Percentiles rank a stretch among this genome's conserved stretches.
phyloP scores from a whole-genome alignment of 2,329 filamentous ascomycete species.

The Phaeomoniella chlamydospora region DNA sequence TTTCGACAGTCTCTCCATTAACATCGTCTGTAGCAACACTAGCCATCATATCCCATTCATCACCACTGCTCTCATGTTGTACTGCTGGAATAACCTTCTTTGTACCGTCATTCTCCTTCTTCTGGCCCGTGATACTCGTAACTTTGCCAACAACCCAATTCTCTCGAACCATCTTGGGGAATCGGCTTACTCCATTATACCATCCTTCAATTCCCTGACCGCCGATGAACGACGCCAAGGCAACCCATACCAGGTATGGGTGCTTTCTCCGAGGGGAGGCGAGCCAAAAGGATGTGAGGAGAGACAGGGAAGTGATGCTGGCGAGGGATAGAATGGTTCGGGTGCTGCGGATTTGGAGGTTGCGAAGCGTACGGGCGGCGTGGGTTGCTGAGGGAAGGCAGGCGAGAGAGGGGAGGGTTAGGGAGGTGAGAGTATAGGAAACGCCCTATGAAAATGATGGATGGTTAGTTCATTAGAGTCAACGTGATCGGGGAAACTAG shows the following conservation, averaged over 20 bases:
- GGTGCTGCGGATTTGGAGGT: slow-evolving; percentile 48
- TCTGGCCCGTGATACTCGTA: slow-evolving; percentile 3
- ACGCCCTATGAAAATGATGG: slow-evolving; percentile 48
- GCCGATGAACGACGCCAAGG: slow-evolving; percentile 39
- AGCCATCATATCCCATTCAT: slow-evolving; percentile 22
- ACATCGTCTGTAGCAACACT: slow-evolving; percentile 23
- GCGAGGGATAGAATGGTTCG: slow-evolving; percentile 54
- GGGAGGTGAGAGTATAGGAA: slow-evolving; percentile 66
- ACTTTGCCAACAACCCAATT: slow-evolving; percentile 8
- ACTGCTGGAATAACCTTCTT: slow-evolving; percentile 1
- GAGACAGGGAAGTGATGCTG: slow-evolving; percentile 52
- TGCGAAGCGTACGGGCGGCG: slow-evolving; percentile 56
- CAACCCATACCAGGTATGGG: slow-evolving; percentile 82
- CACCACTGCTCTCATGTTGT: slow-evolving; percentile 1
- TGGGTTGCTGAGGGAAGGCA: slow-evolving; percentile 61
- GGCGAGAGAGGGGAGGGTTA: slow-evolving; percentile 69
- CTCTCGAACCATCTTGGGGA: slow-evolving; percentile 28
- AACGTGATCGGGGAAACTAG: too few species aligned
- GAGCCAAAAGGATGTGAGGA: slow-evolving; percentile 63
- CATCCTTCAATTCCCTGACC: slow-evolving; percentile 49
- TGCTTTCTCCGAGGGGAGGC: slow-evolving; percentile 65
- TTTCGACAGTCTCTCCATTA: slow-evolving; percentile 30
- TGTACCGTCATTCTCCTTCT: slow-evolving; percentile 7
- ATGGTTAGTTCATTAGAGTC: too few species aligned
- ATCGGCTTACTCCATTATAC: slow-evolving; percentile 52